A percentile compares a stretch with the other conserved stretches of the same genome.
phyloP scores from a whole-genome alignment of 768 basidiomycete species.

The Boletus rubropictus region DNA sequence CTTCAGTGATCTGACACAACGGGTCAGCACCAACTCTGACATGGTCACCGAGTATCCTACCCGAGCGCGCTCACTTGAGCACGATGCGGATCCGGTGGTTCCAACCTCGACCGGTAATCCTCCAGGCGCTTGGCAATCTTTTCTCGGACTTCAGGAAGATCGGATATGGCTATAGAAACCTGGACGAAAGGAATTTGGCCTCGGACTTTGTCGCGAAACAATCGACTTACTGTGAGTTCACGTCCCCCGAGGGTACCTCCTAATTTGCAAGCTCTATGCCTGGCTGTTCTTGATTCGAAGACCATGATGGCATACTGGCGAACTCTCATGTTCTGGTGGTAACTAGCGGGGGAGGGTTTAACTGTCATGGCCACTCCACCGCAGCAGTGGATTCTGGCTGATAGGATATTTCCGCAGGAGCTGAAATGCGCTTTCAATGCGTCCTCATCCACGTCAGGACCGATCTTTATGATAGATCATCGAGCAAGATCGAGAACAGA shows the following conservation, averaged over 20 bases:
- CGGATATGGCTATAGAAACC: slow-evolving; percentile 26
- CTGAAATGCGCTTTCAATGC: slow-evolving; percentile 20
- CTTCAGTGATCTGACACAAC: slow-evolving; percentile 18
- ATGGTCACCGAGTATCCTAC: slow-evolving; percentile 8
- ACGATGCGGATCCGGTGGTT: slow-evolving; percentile 16
- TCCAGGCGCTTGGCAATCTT: slow-evolving; percentile 25
- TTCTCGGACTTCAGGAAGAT: slow-evolving; percentile 32
- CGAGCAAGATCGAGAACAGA: not conserved
- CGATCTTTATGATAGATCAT: slow-evolving; percentile 24
- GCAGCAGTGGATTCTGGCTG: slow-evolving; percentile 26
- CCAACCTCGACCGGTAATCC: slow-evolving; percentile 17
- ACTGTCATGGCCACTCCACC: slow-evolving; percentile 29
- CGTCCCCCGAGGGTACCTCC: slow-evolving; percentile 37
- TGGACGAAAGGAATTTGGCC: slow-evolving; percentile 4
- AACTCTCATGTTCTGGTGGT: slow-evolving; percentile 35
- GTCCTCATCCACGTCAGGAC: slow-evolving; percentile 26
- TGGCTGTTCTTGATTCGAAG: slow-evolving; percentile 36
- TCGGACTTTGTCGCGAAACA: not conserved
- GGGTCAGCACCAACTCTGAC: slow-evolving; percentile 1
- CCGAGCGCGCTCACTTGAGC: slow-evolving; percentile 20
- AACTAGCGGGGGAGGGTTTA: slow-evolving; percentile 19
- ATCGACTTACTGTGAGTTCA: slow-evolving; percentile 37
- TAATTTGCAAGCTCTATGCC: slow-evolving; percentile 38
- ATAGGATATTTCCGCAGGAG: slow-evolving; percentile 21
- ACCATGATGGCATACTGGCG: slow-evolving; percentile 49